phyloP scores from a whole-genome alignment of 305 asterid genomes.

The Rubia peregrina region DNA sequence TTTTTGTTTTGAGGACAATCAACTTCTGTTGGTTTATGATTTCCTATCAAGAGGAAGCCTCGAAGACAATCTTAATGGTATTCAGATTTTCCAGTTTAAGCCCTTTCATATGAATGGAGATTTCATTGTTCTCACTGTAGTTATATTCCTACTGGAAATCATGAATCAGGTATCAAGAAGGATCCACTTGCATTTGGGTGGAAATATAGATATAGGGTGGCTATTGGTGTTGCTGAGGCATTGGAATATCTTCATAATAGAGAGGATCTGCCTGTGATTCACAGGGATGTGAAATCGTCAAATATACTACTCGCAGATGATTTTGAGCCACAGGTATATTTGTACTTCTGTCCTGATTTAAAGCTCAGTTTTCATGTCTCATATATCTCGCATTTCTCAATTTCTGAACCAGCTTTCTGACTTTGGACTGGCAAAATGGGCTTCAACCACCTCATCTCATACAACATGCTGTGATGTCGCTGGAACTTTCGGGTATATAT shows the following conservation, averaged over 20 bases:
- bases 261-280: slow-evolving; percentile 68
- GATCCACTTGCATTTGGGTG: slow-evolving; percentile 51
- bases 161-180: slow-evolving; percentile 47
- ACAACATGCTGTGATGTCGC: slow-evolving; percentile 78
- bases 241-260: slow-evolving; percentile 78
- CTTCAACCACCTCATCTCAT: slow-evolving; percentile 63
- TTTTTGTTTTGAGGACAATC: slow-evolving; percentile 63
- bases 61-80: slow-evolving; percentile 92
- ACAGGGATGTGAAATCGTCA: slow-evolving; percentile 92
- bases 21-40: slow-evolving; percentile 80
- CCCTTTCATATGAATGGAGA: background rate
- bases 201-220: slow-evolving; percentile 70
- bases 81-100: background rate
- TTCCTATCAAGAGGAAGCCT: slow-evolving; percentile 92
- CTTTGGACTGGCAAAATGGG: slow-evolving; percentile 97
- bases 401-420: slow-evolving; percentile 65
- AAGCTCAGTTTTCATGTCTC: background rate
- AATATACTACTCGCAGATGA: slow-evolving; percentile 78
- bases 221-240: slow-evolving; percentile 92
- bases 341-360: slow-evolving; percentile 3
- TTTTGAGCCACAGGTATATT: slow-evolving; percentile 91
- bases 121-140: background rate
- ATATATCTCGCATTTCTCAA: background rate
- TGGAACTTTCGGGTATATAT: slow-evolving; percentile 67
- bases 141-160: background rate